These are phyloP conservation scores for Chenopodium berlandieri DNA, from an alignment of 148 eudicot species.

Conservation along the genomic window DNA sequence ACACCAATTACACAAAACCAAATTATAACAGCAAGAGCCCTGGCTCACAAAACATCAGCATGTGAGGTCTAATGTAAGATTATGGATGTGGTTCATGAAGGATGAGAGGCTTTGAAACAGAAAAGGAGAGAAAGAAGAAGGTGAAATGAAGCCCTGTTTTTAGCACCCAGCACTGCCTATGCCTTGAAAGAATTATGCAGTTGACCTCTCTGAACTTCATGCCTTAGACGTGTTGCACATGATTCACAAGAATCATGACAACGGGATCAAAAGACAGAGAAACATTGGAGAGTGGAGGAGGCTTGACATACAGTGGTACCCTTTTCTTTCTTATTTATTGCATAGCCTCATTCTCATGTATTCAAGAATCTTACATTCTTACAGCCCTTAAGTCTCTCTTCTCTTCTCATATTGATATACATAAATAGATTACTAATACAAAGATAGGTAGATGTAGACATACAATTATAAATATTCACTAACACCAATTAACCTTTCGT, in stretches of 20 bases:
- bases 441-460: background rate
- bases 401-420: background rate
- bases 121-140: background rate
- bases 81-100: background rate
- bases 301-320: background rate
- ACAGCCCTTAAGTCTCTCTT: background rate
- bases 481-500: background rate
- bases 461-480: too few relatives aligned
- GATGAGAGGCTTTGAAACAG: background rate
- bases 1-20: background rate
- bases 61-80: background rate
- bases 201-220: background rate
- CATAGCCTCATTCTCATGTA: background rate
- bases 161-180: background rate
- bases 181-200: background rate
- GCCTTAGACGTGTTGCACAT: background rate
- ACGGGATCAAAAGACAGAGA: background rate
- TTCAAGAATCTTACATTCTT: background rate
- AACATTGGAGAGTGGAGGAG: background rate
- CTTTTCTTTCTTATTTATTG: background rate
- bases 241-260: background rate
- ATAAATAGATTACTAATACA: background rate
- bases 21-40: background rate
- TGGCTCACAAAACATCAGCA: background rate
- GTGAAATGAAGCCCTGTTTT: background rate